Conservation (phyloP, 768 basidiomycete species). For the Lactarius sanguifluus region DNA sequence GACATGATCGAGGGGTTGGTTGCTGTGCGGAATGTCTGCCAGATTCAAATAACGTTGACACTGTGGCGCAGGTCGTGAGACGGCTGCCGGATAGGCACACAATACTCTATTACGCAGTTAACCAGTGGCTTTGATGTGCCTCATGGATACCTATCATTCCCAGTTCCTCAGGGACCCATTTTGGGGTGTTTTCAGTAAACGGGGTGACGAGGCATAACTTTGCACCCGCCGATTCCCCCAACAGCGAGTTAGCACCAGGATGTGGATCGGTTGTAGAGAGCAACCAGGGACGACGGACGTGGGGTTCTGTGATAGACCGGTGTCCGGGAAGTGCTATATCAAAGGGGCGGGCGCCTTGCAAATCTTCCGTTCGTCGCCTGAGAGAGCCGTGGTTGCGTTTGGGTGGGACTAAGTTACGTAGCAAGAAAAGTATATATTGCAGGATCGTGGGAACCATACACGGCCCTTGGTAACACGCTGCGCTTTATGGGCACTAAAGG, state of each 20-base stretch:
- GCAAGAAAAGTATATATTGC: background rate
- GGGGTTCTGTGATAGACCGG: background rate
- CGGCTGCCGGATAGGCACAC: background rate
- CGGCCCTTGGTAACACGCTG: background rate
- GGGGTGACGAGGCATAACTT: background rate
- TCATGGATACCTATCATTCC: background rate
- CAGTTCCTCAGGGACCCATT: background rate
- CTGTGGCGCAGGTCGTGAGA: background rate
- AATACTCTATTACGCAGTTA: background rate
- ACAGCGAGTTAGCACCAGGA: background rate
- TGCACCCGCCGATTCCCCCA: background rate
- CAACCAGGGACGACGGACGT: background rate
- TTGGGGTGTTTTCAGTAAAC: background rate
- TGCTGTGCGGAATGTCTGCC: background rate
- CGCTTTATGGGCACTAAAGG: background rate
- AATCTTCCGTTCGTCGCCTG: no score
- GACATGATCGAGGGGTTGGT: background rate
- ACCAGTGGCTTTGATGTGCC: background rate
- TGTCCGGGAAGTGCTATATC: background rate
- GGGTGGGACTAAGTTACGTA: background rate
- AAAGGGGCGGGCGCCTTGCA: background rate
- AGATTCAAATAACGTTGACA: background rate
- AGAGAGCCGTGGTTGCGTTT: no score
- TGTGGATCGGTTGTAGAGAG: background rate
- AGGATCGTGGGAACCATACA: background rate